Conservation (phyloP, 2,329 filamentous ascomycete species). For the Aspergillus sp. region DNA sequence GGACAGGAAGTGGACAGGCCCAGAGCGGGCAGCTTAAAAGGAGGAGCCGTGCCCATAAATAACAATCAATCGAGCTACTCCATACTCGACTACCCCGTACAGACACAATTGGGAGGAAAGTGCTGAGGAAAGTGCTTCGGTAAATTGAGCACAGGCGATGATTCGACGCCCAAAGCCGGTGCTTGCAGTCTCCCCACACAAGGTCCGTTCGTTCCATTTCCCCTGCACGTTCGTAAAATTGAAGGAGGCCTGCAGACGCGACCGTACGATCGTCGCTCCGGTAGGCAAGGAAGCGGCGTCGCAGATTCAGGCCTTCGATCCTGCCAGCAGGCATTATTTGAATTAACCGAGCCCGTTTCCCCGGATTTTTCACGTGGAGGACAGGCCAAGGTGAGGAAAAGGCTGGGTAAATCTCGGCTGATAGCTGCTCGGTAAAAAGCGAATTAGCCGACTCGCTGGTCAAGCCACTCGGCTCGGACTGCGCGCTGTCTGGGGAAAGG, state of each 20-base stretch:
- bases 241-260: background rate
- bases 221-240: background rate
- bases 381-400: background rate
- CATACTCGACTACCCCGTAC: background rate
- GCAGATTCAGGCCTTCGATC: background rate
- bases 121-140: background rate
- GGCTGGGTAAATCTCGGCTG: background rate
- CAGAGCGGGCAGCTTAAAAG: background rate
- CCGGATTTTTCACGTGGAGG: slow-evolving; percentile 7
- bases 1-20: background rate
- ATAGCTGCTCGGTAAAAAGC: background rate
- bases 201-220: background rate
- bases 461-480: background rate
- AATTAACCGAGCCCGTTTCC: slow-evolving; percentile 16
- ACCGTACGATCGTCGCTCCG: background rate
- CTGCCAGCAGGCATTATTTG: background rate
- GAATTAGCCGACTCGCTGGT: slow-evolving; percentile 1
- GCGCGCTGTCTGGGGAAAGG: background rate
- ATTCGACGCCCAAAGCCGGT: slow-evolving; percentile 4
- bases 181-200: slow-evolving; percentile 1
- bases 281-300: background rate
- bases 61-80: background rate
- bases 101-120: background rate
- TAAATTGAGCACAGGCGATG: background rate
- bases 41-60: background rate